phyloP scores from a whole-genome alignment of 139 green algal genomes.

The Pleodorina starrii region DNA sequence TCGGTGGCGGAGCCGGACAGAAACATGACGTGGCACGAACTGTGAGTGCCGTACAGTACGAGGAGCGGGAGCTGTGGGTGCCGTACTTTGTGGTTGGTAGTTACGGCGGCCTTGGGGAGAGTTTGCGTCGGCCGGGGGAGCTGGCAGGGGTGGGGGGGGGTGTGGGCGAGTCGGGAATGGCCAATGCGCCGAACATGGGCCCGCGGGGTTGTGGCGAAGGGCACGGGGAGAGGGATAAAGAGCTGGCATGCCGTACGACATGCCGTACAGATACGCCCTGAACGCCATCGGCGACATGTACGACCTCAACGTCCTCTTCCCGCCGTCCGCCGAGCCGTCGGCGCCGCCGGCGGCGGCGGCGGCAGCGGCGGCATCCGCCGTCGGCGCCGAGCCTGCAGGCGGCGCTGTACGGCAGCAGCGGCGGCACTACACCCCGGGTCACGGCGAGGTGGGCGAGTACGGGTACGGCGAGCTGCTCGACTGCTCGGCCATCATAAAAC shows the following conservation, averaged over 20 bases:
- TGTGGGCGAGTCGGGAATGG: neutral
- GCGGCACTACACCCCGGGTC: conserved; percentile 51
- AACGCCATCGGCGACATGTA: conserved; percentile 62
- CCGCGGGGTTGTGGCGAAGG: neutral
- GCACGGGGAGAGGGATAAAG: neutral
- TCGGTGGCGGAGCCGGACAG: neutral
- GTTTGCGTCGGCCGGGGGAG: no score
- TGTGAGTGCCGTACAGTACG: conserved; percentile 19
- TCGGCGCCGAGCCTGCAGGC: no score
- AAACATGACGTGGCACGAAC: conserved; percentile 58
- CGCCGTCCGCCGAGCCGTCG: conserved; percentile 38
- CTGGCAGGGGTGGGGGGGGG: neutral
- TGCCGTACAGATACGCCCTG: conserved; percentile 49
- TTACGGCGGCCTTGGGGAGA: no score
- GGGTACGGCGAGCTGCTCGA: conserved; percentile 58
- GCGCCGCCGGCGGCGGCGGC: neutral
- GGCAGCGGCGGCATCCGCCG: neutral
- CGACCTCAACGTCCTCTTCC: conserved; percentile 62
- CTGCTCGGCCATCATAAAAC: conserved; percentile 55
- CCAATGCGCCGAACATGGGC: neutral
- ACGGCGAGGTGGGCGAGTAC: conserved; percentile 48
- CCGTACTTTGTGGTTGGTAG: no score
- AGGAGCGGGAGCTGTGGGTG: no score
- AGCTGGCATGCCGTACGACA: neutral
- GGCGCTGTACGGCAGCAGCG: neutral